phyloP scores from a whole-genome alignment of 2,329 filamentous ascomycete genomes.

The Curvularia spicifera region DNA sequence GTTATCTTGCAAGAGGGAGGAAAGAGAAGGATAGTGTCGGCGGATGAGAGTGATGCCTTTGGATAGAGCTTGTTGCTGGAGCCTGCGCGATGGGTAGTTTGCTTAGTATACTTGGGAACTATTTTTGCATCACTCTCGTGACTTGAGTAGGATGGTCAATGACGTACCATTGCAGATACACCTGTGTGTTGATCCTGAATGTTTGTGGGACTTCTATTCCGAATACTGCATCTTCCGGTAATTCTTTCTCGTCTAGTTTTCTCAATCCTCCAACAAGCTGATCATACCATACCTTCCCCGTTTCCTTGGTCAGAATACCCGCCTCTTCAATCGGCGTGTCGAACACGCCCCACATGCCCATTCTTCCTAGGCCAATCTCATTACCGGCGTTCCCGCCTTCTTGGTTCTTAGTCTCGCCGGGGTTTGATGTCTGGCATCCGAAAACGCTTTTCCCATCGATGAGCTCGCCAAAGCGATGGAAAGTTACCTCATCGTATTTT shows the following conservation, averaged over 20 bases:
- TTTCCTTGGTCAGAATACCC: constrained; percentile 45
- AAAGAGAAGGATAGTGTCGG: constrained; percentile 65
- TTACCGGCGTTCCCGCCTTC: constrained; percentile 12
- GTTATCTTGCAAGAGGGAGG: constrained; percentile 68
- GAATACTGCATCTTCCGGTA: constrained; percentile 48
- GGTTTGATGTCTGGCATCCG: constrained; percentile 21
- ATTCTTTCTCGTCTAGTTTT: constrained; percentile 33
- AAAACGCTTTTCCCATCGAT: constrained; percentile 33
- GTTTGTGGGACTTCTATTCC: constrained; percentile 46
- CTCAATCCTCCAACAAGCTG: constrained; percentile 49
- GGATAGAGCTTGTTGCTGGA: constrained; percentile 70
- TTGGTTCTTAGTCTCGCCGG: constrained; percentile 16
- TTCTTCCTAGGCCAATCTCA: constrained; percentile 35
- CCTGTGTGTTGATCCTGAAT: constrained; percentile 50
- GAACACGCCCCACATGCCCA: constrained; percentile 40
- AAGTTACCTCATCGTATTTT: constrained; percentile 42
- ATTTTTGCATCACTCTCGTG: neutral
- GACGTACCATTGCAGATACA: constrained; percentile 47
- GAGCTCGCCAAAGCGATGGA: constrained; percentile 36
- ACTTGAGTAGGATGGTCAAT: neutral
- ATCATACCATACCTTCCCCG: constrained; percentile 53
- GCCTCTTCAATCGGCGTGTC: constrained; percentile 42
- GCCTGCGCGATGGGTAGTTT: constrained; percentile 24
- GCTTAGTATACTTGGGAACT: neutral
- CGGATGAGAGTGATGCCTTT: constrained; percentile 66